These are phyloP conservation scores for Sanghuangporus weigelae DNA, from an alignment of 1,284 basidiomycete genomes.

Conservation along the genomic window DNA sequence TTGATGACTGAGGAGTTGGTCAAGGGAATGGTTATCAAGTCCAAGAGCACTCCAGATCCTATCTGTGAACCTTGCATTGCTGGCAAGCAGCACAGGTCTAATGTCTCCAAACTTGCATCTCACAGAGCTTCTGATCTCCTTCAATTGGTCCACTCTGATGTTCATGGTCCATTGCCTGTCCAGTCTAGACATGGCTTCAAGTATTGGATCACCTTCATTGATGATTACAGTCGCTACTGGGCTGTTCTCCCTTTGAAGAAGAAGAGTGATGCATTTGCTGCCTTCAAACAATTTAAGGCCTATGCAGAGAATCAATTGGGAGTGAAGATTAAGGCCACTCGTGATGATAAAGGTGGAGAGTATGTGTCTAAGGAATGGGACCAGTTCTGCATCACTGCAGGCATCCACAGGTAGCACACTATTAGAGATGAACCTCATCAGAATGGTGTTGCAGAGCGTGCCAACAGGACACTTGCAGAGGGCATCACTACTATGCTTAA, in stretches of 20 bases:
- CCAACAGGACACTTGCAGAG: no score
- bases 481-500: no score
- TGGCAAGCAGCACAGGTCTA: no score
- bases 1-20: no score
- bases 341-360: conserved; percentile 26
- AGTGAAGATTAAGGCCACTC: conserved; percentile 20
- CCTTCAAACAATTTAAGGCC: conserved; percentile 23
- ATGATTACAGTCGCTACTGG: conserved; percentile 21
- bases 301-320: conserved; percentile 22
- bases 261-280: conserved; percentile 21
- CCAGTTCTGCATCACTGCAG: neutral
- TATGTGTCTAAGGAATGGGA: conserved; percentile 22
- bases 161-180: conserved; percentile 22
- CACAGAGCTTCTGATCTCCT: no score
- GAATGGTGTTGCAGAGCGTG: no score
- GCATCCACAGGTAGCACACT: neutral
- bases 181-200: conserved; percentile 17
- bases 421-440: no score
- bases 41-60: no score
- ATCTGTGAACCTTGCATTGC: no score
- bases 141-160: conserved; percentile 23
- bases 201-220: conserved; percentile 26
- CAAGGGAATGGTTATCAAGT: no score
- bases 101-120: no score
- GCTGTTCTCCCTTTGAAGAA: conserved; percentile 18